These are phyloP conservation scores for Heliamphora exappendiculata DNA, from an alignment of 148 eudicot genomes.

Conservation along the genomic window DNA sequence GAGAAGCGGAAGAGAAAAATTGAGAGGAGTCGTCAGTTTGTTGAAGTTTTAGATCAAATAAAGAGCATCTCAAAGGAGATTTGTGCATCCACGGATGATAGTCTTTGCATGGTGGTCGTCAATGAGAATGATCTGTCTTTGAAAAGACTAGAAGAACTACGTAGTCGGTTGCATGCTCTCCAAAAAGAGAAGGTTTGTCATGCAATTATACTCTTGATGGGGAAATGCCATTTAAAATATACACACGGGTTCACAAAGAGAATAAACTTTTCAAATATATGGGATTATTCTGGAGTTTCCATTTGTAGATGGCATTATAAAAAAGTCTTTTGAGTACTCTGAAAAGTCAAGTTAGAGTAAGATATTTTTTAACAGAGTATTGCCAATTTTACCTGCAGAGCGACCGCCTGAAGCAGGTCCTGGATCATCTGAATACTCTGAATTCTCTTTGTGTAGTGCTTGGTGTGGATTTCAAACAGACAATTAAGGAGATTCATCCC, in stretches of 20 bases:
- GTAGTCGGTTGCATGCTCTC: constrained; percentile 36
- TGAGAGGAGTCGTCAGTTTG: constrained; percentile 55
- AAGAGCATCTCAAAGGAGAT: constrained; percentile 51
- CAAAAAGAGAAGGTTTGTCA: constrained; percentile 63
- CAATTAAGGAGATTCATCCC: constrained; percentile 45
- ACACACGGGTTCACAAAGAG: neutral
- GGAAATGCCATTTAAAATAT: neutral
- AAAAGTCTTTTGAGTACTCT: neutral
- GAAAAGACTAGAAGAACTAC: constrained; percentile 54
- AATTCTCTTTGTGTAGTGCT: constrained; percentile 61
- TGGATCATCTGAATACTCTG: constrained; percentile 40
- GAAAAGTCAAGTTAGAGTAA: neutral
- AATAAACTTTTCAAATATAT: neutral
- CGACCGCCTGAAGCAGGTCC: constrained; percentile 61
- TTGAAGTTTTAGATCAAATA: constrained; percentile 56
- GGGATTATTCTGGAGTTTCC: neutral
- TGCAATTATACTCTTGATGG: neutral
- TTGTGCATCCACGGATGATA: constrained; percentile 23
- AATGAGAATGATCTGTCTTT: constrained; percentile 63
- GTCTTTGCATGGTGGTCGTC: constrained; percentile 10
- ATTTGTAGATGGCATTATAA: neutral
- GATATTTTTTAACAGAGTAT: neutral
- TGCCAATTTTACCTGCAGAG: constrained; percentile 32
- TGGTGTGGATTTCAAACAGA: constrained; percentile 57
- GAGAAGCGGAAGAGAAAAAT: constrained; percentile 55